Percentiles rank a stretch among this genome's conserved stretches.
phyloP scores from a whole-genome alignment of 768 basidiomycete genomes.

The Mycena polygramma region DNA sequence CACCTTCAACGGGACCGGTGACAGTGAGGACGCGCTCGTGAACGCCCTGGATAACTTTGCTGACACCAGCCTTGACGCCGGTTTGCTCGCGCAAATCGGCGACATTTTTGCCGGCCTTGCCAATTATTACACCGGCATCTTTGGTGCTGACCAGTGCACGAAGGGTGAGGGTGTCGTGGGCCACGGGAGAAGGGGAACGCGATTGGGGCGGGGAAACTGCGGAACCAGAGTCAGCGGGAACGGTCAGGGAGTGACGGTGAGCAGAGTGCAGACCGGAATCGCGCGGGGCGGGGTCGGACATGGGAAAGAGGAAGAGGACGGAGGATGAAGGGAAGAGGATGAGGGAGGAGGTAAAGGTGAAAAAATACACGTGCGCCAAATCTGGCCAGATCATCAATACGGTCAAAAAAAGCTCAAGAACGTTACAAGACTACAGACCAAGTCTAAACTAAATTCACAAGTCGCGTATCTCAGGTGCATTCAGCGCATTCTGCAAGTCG shows the following conservation, averaged over 20 bases:
- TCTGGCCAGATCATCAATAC: slow-evolving; percentile 14
- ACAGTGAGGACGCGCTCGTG: slow-evolving; percentile 98
- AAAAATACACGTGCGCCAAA: background rate
- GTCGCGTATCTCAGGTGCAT: too few species aligned
- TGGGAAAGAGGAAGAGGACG: slow-evolving; percentile 50
- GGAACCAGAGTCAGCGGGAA: slow-evolving; percentile 38
- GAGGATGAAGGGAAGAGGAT: slow-evolving; percentile 16
- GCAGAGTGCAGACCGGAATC: slow-evolving; percentile 63
- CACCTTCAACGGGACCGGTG: slow-evolving; percentile 91
- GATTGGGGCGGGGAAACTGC: slow-evolving; percentile 75
- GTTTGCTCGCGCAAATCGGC: slow-evolving; percentile 96
- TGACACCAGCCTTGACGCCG: slow-evolving; percentile 98
- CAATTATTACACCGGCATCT: slow-evolving; percentile 97
- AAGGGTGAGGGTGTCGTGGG: slow-evolving; percentile 85
- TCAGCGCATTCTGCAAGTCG: too few species aligned
- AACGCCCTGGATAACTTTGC: slow-evolving; percentile 97
- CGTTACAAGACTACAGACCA: too few species aligned
- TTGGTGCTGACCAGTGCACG: slow-evolving; percentile 97
- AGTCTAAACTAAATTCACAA: too few species aligned
- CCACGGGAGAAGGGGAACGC: slow-evolving; percentile 80
- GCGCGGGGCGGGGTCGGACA: slow-evolving; percentile 73
- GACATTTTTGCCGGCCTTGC: slow-evolving; percentile 97
- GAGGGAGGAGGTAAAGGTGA: background rate
- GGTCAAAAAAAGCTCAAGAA: too few species aligned
- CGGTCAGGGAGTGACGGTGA: slow-evolving; percentile 30